A percentile compares a stretch with the other conserved stretches of the same genome.
These are phyloP conservation scores for Magnolia sinica DNA, from an alignment of 164 flowering plant species.

Conservation along the genomic window DNA sequence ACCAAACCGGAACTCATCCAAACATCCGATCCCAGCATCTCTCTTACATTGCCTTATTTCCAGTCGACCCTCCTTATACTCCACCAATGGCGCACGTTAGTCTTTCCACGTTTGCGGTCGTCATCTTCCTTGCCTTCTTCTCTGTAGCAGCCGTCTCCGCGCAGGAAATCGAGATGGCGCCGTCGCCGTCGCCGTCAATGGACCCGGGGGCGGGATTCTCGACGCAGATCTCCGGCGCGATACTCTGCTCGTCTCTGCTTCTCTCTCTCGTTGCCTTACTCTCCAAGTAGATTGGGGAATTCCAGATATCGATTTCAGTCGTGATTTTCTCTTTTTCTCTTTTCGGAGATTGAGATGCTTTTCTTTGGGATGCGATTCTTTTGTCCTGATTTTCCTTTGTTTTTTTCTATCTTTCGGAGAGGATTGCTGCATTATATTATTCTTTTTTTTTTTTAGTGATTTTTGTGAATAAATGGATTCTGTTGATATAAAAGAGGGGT, in stretches of 20 bases:
- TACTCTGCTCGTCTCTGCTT: not conserved
- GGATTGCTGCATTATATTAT: no score
- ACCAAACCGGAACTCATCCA: not conserved
- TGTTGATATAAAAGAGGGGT: no score
- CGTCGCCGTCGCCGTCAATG: constrained; percentile 3
- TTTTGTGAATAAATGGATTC: no score
- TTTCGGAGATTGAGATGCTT: no score
- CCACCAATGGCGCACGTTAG: not conserved
- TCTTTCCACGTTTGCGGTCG: not conserved
- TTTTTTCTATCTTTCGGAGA: no score
- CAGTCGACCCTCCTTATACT: not conserved
- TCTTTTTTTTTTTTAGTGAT: no score
- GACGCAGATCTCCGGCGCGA: not conserved
- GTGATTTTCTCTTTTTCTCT: no score
- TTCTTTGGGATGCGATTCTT: no score
- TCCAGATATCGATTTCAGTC: no score
- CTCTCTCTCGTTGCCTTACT: not conserved
- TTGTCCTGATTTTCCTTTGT: no score
- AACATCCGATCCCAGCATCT: not conserved
- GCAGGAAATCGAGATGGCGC: constrained; percentile 2
- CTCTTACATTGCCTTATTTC: not conserved
- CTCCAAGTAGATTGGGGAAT: no score
- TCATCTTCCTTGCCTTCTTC: not conserved
- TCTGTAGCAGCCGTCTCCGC: not conserved
- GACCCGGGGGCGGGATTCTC: constrained; percentile 5